Base-by-base conservation (phyloP, 1,139 yeast species). In the Magnusiomyces ingens region DNA sequence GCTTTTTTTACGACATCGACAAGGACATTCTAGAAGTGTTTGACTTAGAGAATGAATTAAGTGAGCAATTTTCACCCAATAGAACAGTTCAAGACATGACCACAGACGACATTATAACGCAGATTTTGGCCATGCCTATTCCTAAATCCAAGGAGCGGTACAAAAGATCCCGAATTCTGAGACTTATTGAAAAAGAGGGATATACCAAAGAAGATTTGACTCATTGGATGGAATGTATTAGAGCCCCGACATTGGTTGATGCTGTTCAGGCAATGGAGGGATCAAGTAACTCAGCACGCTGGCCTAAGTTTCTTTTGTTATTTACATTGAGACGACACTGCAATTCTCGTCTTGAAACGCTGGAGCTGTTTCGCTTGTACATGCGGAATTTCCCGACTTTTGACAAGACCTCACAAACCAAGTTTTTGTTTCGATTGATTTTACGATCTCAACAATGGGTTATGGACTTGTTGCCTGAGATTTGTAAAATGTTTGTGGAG, bases 251-350 rank as follows among this genome's bases (percentile, higher is more conserved):
- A 3, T 43, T 62, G 22, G 15, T 46, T 11, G 53, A 55, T 13
- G 66, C 67, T 4, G 44, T 64, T n/a, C 44, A 48, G n/a, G 53
- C 52, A 11, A 63, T 66, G 64, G 53, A 49, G 2, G 32, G 32
- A 8, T 26, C 8, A 8, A 53, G 43, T 1, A 54, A 50, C 10
- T 21, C n/a, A 38, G 48, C 21, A 6, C 46, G 35, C 21, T 67
- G 71, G 70, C 71, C 71, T 1, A 54, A 52, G 18, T 67, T 67
- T 50, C 54, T 68, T 44, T 51, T 64, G 12, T 53, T 63, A 8
- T 63, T 62, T 54, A 64, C 68, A 0, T 49, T 66, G 18, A 57
- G 64, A 26, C 61, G 71, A 29, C 53, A 51, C 18, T 58, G 62
- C 52, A 50, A 46, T 10, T 55, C 64, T 1, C 55, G 68, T 5